These are phyloP conservation scores for Lyophyllum shimeji DNA, from an alignment of 768 basidiomycete genomes.

Conservation along the genomic window DNA sequence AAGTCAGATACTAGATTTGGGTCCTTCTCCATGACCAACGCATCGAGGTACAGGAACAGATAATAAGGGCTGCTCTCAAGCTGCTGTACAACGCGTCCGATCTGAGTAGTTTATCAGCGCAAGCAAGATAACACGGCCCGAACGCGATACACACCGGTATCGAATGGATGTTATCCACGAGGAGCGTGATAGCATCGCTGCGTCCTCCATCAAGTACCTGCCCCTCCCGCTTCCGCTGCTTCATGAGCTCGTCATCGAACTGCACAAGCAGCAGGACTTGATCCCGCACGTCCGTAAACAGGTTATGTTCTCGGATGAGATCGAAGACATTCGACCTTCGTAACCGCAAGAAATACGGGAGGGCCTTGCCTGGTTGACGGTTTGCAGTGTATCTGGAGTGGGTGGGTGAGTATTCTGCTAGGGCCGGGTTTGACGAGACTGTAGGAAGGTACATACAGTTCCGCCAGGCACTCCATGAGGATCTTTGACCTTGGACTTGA, in stretches of 20 bases:
- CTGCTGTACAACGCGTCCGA: constrained; percentile 85
- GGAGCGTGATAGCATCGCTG: constrained; percentile 79
- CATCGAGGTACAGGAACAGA: constrained; percentile 91
- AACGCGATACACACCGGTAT: constrained; percentile 69
- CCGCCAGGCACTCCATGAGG: constrained; percentile 94
- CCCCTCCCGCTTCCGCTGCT: constrained; percentile 48
- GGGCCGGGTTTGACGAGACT: background rate
- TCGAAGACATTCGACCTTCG: constrained; percentile 90
- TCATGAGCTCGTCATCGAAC: constrained; percentile 87
- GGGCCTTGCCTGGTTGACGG: constrained; percentile 91
- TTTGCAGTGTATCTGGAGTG: constrained; percentile 72
- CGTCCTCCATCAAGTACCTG: constrained; percentile 39
- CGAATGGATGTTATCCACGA: constrained; percentile 94
- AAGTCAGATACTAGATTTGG: constrained; percentile 76
- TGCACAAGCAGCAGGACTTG: constrained; percentile 91
- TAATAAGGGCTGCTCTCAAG: constrained; percentile 74
- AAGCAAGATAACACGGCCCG: too few relatives aligned
- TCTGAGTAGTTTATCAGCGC: constrained; percentile 42
- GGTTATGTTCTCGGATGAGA: constrained; percentile 88
- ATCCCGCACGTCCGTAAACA: constrained; percentile 94
- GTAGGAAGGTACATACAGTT: constrained; percentile 57
- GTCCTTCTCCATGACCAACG: constrained; percentile 79
- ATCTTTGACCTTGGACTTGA: constrained; percentile 50
- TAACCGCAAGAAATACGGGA: constrained; percentile 86
- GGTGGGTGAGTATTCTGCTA: background rate